Evolutionary conservation across 306 rosid genomes (phyloP), one percentile per base, ranked within the genome.

Genomic region (Quercus suber): DNA sequence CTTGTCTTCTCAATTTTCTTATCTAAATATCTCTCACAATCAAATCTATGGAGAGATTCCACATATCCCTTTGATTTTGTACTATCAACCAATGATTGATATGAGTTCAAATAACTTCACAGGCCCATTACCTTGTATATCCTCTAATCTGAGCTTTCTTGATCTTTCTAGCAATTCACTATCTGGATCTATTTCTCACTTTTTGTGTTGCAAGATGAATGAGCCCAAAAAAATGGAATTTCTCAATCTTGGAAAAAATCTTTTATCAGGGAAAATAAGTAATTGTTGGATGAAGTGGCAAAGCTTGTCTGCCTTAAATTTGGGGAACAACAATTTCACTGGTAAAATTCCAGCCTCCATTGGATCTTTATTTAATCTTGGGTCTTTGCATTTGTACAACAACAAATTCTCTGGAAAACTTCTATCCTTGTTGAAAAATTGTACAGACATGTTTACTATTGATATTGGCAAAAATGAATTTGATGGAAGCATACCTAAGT

Each of bases 281-380:
- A 23, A 72, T 11, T 76, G 85, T 76, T 82, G 78, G 78, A 55
- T 5, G 71, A 18, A 27, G 6, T 76, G 74, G 78, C 3, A 17
- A 35, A 35, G 6, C 1, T 35, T 35, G 43, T 35, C 6, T 35
- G 0, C 43, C 9, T 35, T 35, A 35, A 57, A 78, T 1, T 71
- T 85, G 72, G 77, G 28, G 2, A 70, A 49, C 35, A 85, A 81
- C 23, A 63, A 75, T 13, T 6, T 85, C 8, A 43, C 51, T 1
- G 86, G 86, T 23, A 6, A 68, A 18, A 56, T 84, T 65, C 84
- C 84, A 17, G n/a, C 14, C 53, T 80, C 84, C 33, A 73, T 80
- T 10, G 77, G 80, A 12, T 80, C 71, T 33, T 74, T 80, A 1
- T 4, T 2, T 12, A 21, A 21, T 21, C 81, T 84, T 5, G 2